A percentile compares a stretch with the other conserved stretches of the same genome.
phyloP scores from a whole-genome alignment of 352 stramenopile genomes.

The Phytophthora cajani region DNA sequence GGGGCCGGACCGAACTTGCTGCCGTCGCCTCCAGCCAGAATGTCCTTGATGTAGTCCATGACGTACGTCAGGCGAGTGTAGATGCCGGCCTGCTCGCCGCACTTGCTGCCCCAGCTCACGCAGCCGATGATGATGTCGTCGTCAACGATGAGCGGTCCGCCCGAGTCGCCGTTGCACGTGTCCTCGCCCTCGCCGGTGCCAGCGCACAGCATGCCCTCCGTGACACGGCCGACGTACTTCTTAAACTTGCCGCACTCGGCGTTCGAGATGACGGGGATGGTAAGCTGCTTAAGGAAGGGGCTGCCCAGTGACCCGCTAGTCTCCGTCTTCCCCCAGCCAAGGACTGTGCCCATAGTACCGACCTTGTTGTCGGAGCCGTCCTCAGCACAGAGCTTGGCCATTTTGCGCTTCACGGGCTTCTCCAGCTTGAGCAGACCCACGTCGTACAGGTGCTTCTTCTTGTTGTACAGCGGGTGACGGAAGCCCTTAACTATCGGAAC shows the following conservation, averaged over 20 bases:
- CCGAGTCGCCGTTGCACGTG: slow-evolving; percentile 76
- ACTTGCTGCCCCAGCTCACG: slow-evolving; percentile 76
- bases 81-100: slow-evolving; percentile 55
- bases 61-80: slow-evolving; percentile 64
- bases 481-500: slow-evolving; percentile 24
- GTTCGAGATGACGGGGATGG: slow-evolving; percentile 65
- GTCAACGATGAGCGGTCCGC: slow-evolving; percentile 56
- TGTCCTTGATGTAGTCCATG: slow-evolving; percentile 68
- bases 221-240: slow-evolving; percentile 60
- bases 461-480: slow-evolving; percentile 38
- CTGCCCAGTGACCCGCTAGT: slow-evolving; percentile 19
- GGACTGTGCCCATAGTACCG: slow-evolving; percentile 55
- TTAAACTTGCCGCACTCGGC: slow-evolving; percentile 52
- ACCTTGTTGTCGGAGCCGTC: slow-evolving; percentile 61
- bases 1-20: slow-evolving; percentile 24
- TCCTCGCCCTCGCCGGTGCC: slow-evolving; percentile 51
- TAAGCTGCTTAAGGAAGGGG: slow-evolving; percentile 49
- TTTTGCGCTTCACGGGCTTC: slow-evolving; percentile 39
- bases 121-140: slow-evolving; percentile 58
- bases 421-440: slow-evolving; percentile 65
- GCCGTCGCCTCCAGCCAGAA: slow-evolving; percentile 43
- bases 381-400: slow-evolving; percentile 41
- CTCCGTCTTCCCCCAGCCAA: slow-evolving; percentile 69
- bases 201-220: slow-evolving; percentile 67
- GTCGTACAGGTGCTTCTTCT: slow-evolving; percentile 47